Evolutionary conservation across 1,284 basidiomycete genomes (phyloP).

Genomic region (Lignosus rhinocerotis): DNA sequence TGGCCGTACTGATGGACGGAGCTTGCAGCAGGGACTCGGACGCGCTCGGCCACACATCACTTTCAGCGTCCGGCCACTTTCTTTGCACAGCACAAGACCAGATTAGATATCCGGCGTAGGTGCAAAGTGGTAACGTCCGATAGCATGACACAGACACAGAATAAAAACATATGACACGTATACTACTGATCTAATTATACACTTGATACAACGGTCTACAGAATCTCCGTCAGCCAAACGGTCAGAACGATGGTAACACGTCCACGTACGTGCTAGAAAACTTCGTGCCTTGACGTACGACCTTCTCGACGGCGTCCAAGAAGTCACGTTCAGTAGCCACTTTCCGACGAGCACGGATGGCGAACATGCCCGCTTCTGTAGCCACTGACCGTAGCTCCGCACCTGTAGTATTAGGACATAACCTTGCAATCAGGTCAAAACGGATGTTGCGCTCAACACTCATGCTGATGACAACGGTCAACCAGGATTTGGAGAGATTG

Average conservation of each 20-base stretch:
- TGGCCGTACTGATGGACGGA: constrained; percentile 8
- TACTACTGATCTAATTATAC: constrained; percentile 32
- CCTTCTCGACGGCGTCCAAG: constrained; percentile 97
- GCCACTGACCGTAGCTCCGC: constrained; percentile 96
- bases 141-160: constrained; percentile 20
- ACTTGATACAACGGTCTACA: constrained; percentile 44
- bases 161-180: constrained; percentile 9
- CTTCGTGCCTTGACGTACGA: constrained; percentile 96
- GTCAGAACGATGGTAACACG: background rate
- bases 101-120: background rate
- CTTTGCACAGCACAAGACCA: no score
- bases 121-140: constrained; percentile 9
- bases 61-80: no score
- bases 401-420: constrained; percentile 98
- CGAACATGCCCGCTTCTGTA: constrained; percentile 99
- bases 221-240: background rate
- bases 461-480: constrained; percentile 64
- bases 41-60: background rate
- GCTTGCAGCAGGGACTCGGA: constrained; percentile 8
- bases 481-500: constrained; percentile 3
- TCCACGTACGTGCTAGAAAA: constrained; percentile 85
- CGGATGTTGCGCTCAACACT: constrained; percentile 96
- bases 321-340: constrained; percentile 98
- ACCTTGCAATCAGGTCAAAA: constrained; percentile 94
- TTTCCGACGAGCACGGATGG: constrained; percentile 95